phyloP scores from a whole-genome alignment of 768 basidiomycete genomes.

The Fomitopsis pulvina region DNA sequence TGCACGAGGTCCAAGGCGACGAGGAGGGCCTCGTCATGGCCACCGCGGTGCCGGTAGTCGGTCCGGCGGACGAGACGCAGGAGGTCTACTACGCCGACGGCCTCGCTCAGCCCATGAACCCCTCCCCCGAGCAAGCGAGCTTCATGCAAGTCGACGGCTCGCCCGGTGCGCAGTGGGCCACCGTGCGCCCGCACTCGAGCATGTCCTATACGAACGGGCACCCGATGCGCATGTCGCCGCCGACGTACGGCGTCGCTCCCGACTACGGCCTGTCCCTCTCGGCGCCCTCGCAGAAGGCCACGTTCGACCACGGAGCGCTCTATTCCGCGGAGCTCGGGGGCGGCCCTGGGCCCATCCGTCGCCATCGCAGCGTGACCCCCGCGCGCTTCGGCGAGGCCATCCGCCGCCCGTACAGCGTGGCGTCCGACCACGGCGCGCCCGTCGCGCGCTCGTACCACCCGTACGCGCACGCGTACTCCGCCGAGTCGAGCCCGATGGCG shows the following conservation, averaged over 20 bases:
- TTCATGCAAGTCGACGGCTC: constrained; percentile 17
- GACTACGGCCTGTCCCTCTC: constrained; percentile 44
- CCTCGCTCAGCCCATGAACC: constrained; percentile 8
- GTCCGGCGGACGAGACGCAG: constrained; percentile 14
- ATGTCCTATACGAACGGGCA: background rate
- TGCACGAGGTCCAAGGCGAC: constrained; percentile 50
- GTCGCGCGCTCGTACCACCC: constrained; percentile 27
- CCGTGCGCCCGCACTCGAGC: constrained; percentile 16
- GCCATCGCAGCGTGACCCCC: constrained; percentile 76
- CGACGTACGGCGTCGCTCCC: constrained; percentile 9
- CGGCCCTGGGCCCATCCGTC: constrained; percentile 54
- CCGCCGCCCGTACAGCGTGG: constrained; percentile 40
- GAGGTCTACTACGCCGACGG: constrained; percentile 19
- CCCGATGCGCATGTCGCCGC: constrained; percentile 18
- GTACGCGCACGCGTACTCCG: constrained; percentile 25
- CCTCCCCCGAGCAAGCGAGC: constrained; percentile 15
- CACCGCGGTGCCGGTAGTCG: constrained; percentile 14
- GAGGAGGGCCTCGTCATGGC: constrained; percentile 48
- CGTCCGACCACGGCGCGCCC: constrained; percentile 26
- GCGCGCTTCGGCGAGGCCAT: constrained; percentile 40
- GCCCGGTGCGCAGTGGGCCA: constrained; percentile 33
- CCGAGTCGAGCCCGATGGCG: constrained; percentile 34
- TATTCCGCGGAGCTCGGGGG: constrained; percentile 37
- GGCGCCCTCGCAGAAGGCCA: constrained; percentile 62
- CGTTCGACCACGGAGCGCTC: constrained; percentile 52